A percentile compares a stretch with the other conserved stretches of the same genome.
These are phyloP conservation scores for Yarrowia sp. DNA, from an alignment of 805 yeast species.

Conservation along the genomic window DNA sequence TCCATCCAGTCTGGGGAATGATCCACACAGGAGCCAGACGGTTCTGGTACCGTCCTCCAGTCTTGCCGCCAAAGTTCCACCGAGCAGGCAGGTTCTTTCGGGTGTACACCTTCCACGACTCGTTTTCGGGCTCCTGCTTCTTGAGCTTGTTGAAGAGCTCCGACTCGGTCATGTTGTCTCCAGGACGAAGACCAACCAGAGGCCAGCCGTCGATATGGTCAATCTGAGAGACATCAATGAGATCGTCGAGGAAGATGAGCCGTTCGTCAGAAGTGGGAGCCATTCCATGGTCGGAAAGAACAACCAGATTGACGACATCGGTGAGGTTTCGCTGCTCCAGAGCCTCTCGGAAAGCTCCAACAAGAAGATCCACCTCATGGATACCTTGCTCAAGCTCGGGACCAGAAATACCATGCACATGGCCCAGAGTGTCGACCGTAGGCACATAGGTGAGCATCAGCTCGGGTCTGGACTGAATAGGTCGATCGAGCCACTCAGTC, in stretches of 20 bases:
- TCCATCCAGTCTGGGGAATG: slow-evolving; percentile 82
- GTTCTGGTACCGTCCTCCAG: slow-evolving; percentile 54
- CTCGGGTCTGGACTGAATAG: slow-evolving; percentile 70
- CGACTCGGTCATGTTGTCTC: slow-evolving; percentile 51
- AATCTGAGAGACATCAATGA: slow-evolving; percentile 61
- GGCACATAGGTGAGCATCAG: slow-evolving; percentile 80
- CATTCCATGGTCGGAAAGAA: slow-evolving; percentile 95
- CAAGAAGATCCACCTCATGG: slow-evolving; percentile 67
- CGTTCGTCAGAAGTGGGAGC: slow-evolving; percentile 80
- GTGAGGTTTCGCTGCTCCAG: slow-evolving; percentile 63
- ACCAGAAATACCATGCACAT: slow-evolving; percentile 72
- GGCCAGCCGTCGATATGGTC: slow-evolving; percentile 86
- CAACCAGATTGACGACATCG: slow-evolving; percentile 71
- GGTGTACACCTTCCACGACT: slow-evolving; percentile 56
- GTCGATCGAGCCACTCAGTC: slow-evolving; percentile 68
- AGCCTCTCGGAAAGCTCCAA: slow-evolving; percentile 59
- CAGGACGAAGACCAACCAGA: slow-evolving; percentile 76
- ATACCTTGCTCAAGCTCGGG: slow-evolving; percentile 61
- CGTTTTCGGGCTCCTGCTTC: slow-evolving; percentile 42
- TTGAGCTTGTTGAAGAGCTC: slow-evolving; percentile 53
- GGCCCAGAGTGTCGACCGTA: slow-evolving; percentile 80
- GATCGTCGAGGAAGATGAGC: slow-evolving; percentile 73
- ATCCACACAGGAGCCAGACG: slow-evolving; percentile 88
- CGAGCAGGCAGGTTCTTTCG: slow-evolving; percentile 62
- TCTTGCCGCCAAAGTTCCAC: slow-evolving; percentile 62